Percentiles rank a stretch among this genome's conserved stretches.
These are phyloP conservation scores for Cryptococcus deneoformans DNA, from an alignment of 1,284 basidiomycete species.

Conservation along the genomic window DNA sequence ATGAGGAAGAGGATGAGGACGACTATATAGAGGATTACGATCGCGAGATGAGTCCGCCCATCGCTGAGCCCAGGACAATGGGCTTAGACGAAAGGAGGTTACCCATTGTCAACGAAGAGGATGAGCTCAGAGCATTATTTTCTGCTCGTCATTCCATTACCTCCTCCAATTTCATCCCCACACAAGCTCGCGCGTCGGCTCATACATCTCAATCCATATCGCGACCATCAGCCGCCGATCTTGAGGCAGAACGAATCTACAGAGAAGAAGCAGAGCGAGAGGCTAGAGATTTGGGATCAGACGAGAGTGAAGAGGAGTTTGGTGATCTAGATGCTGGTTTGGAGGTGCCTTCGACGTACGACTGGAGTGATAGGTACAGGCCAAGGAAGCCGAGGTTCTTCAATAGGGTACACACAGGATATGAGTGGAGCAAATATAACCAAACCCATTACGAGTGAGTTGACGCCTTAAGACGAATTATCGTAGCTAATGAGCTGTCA, in stretches of 20 bases:
- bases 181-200: conserved; percentile 26
- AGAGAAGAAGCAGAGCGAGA: conserved; percentile 56
- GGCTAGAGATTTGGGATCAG: conserved; percentile 30
- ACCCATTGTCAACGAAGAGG: conserved; percentile 66
- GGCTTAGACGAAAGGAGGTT: conserved; percentile 72
- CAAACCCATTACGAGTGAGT: conserved; percentile 97
- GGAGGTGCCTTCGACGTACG: conserved; percentile 61
- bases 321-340: conserved; percentile 72
- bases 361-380: conserved; percentile 98
- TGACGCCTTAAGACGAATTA: background rate
- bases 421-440: conserved; percentile 99
- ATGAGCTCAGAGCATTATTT: conserved; percentile 64
- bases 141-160: conserved; percentile 72
- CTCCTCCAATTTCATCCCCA: conserved; percentile 75
- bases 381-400: conserved; percentile 99
- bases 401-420: conserved; percentile 99
- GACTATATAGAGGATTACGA: conserved; percentile 66
- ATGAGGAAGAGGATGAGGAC: conserved; percentile 44
- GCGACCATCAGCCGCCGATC: conserved; percentile 65
- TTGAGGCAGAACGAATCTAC: conserved; percentile 79
- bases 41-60: conserved; percentile 73
- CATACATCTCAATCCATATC: conserved; percentile 49
- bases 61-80: conserved; percentile 68
- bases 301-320: conserved; percentile 64
- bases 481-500: conserved; percentile 7